Evolutionary conservation across 257 asterid species (phyloP), one percentile per base, ranked within the genome.

Genomic region (Solanum clarkiae): DNA sequence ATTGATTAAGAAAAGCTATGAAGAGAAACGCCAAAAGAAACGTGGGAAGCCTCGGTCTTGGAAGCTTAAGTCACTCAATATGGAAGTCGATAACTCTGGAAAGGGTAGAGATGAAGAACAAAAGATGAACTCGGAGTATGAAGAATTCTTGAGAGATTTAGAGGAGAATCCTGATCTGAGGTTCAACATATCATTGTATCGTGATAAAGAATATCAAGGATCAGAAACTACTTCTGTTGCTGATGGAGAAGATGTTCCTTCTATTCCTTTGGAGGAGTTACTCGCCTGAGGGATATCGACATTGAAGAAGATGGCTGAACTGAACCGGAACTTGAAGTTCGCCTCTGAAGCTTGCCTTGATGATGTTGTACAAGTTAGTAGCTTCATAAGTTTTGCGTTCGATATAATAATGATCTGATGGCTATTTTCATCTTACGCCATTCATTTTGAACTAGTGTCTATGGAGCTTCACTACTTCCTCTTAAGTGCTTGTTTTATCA

Each of bases 91-190:
- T 69, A 53, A 87, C 85, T 20, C 90, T 10, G 84, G 84, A 7
- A 87, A 54, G 13, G 91, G 89, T 22, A 87, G 55, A 86, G 88
- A 84, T 69, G 72, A 87, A 11, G 91, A 84, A 89, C 88, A 86
- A 60, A 84, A 87, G 80, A 40, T 55, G 87, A 57, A 77, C 44
- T 51, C 80, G 1, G 91, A 89, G 51, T 89, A 87, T 59, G 91
- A 89, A 68, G 84, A 63, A 15, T 89, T 87, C 87, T 57, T 86
- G 86, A 80, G 85, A 65, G 92, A 89, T 63, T 86, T 89, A 81
- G 92, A 89, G 87, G 90, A 89, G 87, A 86, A 87, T 85, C 89
- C 92, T 36, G 90, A 86, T 12, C 1, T 86, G 84, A 87, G 90
- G 84, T 87, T 86, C 84, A 82, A 86, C 71, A 53, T 87, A 36